Conservation (phyloP, 306 rosid genomes). For the Boehmeria nivea region DNA sequence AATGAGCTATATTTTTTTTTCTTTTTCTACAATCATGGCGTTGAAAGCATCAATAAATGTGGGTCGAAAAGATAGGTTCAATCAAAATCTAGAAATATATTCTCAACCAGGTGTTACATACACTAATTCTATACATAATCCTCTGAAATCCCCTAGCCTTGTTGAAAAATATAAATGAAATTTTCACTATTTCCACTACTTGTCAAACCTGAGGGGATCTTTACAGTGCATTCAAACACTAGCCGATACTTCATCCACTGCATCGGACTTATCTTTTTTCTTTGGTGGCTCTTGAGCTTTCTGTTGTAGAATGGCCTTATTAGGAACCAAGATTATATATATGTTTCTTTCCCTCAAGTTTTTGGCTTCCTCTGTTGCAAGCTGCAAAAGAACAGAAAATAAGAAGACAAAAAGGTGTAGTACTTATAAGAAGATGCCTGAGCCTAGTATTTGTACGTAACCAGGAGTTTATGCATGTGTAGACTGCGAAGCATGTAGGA, state of each 20-base stretch:
- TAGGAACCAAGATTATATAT: slow-evolving; percentile 66
- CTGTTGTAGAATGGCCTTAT: slow-evolving; percentile 54
- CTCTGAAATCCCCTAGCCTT: slow-evolving; percentile 24
- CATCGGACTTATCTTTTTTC: slow-evolving; percentile 47
- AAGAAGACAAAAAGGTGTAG: slow-evolving; percentile 2
- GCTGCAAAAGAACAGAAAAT: slow-evolving; percentile 48
- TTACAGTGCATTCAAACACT: slow-evolving; percentile 35
- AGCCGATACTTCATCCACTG: slow-evolving; percentile 64
- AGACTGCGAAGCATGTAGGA: no score
- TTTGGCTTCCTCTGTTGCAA: slow-evolving; percentile 80
- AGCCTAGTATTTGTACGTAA: background rate
- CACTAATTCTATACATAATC: slow-evolving; percentile 44
- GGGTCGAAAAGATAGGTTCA: slow-evolving; percentile 19
- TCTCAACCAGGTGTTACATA: slow-evolving; percentile 30
- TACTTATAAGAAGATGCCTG: no score
- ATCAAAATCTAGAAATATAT: slow-evolving; percentile 20
- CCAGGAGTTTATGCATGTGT: background rate
- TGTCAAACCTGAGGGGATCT: slow-evolving; percentile 20
- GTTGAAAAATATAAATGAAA: slow-evolving; percentile 26
- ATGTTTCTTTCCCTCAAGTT: slow-evolving; percentile 80
- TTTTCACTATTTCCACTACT: slow-evolving; percentile 25
- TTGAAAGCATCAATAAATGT: slow-evolving; percentile 2
- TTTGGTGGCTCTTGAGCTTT: slow-evolving; percentile 74
- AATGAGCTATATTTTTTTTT: background rate
- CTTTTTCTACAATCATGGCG: background rate